Evolutionary conservation across 345 rosid genomes (phyloP).

Genomic region (Euphorbia pulcherrima): DNA sequence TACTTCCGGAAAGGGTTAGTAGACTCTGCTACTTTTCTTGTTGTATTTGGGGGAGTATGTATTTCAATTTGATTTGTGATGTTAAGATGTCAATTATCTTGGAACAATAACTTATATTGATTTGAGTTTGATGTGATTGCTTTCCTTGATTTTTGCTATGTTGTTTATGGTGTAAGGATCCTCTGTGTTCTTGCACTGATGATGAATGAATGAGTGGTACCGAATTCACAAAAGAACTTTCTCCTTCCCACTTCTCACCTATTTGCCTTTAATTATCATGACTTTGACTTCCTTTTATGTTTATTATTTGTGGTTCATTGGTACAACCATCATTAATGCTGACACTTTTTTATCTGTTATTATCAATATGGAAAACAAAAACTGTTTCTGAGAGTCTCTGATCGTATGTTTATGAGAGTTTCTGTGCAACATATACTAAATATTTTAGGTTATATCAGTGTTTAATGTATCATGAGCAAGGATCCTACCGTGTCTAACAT

Average conservation of each 20-base stretch:
- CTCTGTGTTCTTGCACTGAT: not conserved
- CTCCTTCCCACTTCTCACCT: not conserved
- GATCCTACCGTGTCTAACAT: not conserved
- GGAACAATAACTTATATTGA: not conserved
- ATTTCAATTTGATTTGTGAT: not conserved
- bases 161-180: not conserved
- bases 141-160: not conserved
- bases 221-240: not conserved
- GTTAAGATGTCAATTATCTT: not conserved
- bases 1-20: slow-evolving; percentile 82
- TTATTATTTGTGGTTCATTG: not conserved
- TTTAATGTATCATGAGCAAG: not conserved
- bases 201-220: not conserved
- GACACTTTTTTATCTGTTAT: no score
- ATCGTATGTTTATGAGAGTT: not conserved
- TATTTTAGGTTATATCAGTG: not conserved
- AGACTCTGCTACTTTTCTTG: not conserved
- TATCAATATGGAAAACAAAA: no score
- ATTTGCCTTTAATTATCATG: not conserved
- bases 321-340: no score
- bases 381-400: no score
- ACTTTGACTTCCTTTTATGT: not conserved
- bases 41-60: not conserved
- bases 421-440: no score
- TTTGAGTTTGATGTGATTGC: not conserved